Evolutionary conservation across 148 eudicot genomes (phyloP).

Genomic region (Chenopodium berlandieri): DNA sequence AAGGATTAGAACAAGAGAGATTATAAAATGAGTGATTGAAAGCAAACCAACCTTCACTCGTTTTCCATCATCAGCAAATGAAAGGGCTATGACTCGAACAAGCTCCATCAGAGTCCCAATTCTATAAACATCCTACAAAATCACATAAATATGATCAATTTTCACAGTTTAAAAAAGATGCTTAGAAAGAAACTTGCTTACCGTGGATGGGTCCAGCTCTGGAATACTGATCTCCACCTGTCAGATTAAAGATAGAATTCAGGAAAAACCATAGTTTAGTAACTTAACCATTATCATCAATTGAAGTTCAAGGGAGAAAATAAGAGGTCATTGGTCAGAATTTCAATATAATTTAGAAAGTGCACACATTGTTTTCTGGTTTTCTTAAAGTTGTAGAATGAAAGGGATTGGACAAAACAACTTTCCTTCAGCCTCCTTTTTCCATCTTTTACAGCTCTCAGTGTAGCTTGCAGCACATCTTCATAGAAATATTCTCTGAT

Average conservation of each 20-base stretch:
- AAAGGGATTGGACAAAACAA: neutral
- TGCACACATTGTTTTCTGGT: neutral
- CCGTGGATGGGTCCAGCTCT: constrained; percentile 92
- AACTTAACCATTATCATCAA: neutral
- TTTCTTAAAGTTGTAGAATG: neutral
- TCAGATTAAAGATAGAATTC: constrained; percentile 16
- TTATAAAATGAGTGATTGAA: neutral
- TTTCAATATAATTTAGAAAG: neutral
- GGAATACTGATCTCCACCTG: constrained; percentile 97
- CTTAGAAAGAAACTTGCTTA: constrained; percentile 28
- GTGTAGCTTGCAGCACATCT: constrained; percentile 87
- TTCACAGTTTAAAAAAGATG: constrained; percentile 4
- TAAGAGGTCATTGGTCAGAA: neutral
- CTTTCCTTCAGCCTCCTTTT: constrained; percentile 77
- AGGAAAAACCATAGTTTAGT: neutral
- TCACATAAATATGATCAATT: constrained; percentile 27
- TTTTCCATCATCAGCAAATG: constrained; percentile 96
- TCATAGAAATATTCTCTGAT: constrained; percentile 91
- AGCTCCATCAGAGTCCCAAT: constrained; percentile 98
- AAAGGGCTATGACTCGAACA: constrained; percentile 75
- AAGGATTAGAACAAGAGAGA: neutral
- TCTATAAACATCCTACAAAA: constrained; percentile 92
- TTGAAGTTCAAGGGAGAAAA: neutral
- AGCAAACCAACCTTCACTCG: constrained; percentile 65
- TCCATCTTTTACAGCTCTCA: constrained; percentile 74